Base-by-base conservation (phyloP, 495 filamentous ascomycete species). In the Aspergillus campestris region DNA sequence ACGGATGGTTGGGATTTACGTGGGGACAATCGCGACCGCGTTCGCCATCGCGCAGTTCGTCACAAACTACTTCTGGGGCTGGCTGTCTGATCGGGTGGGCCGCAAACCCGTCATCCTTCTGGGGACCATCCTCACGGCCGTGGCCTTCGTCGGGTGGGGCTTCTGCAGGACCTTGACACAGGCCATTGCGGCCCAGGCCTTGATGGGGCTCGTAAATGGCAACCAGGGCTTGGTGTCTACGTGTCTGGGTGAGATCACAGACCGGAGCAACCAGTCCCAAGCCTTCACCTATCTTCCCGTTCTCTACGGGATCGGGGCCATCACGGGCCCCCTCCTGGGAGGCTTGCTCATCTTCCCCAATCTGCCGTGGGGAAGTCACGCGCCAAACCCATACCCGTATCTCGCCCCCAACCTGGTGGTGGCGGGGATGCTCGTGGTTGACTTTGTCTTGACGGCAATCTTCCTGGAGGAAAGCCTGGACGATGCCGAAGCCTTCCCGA, bases 21-120 rank as follows among this genome's bases (percentile, higher is more conserved):
- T 96, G 11, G 92, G 92, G 18, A 66, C 84, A 34, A 82, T 97
- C 34, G 94, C 89, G 0, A 94, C 87, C 3, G 75, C 86, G 0
- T 98, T 97, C 64, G 92, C 92, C 5, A 65, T 94, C 29, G 94
- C 92, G 8, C 92, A 98, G 62, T 83, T 96, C 43, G 73, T 79
- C 3, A 95, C 92, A 5, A 95, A 94, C 56, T 87, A 95, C 55
- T 78, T 94, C 47, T 98, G 92, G 92, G 92, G 92, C 6, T 91
- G 84, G 74, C 58, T 95, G 31, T 90, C 85, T 3, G 92, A 98
- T 64, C 74, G 80, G 12, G 75, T 95, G 35, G 92, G 92, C n/a
- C 72, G 92, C 45, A 97, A 97, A 56, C 92, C 94, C 0, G 83
- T 95, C 18, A 87, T 98, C 49, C 62, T 98, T 40, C 58, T 80